Conservation (phyloP, 2,329 filamentous ascomycete species). For the Paradendryphiella salina region DNA sequence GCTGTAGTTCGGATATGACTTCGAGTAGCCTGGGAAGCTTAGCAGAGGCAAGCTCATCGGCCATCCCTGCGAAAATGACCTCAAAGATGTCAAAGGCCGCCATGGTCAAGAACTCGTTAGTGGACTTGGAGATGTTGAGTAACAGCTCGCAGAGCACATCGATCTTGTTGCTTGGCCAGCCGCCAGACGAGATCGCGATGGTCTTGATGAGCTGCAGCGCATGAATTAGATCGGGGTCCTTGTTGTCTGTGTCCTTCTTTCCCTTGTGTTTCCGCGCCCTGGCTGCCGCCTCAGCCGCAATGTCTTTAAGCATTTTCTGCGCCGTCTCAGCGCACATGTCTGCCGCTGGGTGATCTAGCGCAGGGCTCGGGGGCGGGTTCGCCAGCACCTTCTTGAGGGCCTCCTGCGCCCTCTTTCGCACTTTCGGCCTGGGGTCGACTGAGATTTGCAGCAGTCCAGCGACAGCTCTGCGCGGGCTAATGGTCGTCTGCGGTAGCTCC, state of each 20-base stretch:
- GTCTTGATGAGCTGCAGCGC: slow-evolving; percentile 90
- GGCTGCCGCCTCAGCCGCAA: slow-evolving; percentile 70
- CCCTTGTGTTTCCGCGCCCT: slow-evolving; percentile 68
- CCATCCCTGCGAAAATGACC: slow-evolving; percentile 91
- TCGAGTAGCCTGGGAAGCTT: slow-evolving; percentile 89
- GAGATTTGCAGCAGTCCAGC: slow-evolving; percentile 83
- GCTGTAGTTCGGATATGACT: slow-evolving; percentile 88
- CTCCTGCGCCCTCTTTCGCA: slow-evolving; percentile 90
- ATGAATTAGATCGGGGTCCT: slow-evolving; percentile 87
- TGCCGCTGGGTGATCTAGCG: slow-evolving; percentile 88
- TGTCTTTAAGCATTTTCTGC: slow-evolving; percentile 75
- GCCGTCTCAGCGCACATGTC: slow-evolving; percentile 96
- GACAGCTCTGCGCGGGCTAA: slow-evolving; percentile 83
- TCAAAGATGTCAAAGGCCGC: slow-evolving; percentile 96
- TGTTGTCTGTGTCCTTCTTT: slow-evolving; percentile 59
- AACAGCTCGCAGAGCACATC: slow-evolving; percentile 88
- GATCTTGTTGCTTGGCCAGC: slow-evolving; percentile 96
- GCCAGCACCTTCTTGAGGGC: slow-evolving; percentile 81
- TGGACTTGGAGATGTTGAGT: slow-evolving; percentile 83
- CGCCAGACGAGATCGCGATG: slow-evolving; percentile 80
- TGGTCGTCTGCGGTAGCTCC: slow-evolving; percentile 80
- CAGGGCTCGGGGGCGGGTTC: slow-evolving; percentile 85
- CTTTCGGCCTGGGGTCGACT: slow-evolving; percentile 87
- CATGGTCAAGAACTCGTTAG: slow-evolving; percentile 95
- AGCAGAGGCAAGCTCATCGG: slow-evolving; percentile 80